These are phyloP conservation scores for Penicillium sp. DNA, from an alignment of 2,329 filamentous ascomycete species.

Conservation along the genomic window DNA sequence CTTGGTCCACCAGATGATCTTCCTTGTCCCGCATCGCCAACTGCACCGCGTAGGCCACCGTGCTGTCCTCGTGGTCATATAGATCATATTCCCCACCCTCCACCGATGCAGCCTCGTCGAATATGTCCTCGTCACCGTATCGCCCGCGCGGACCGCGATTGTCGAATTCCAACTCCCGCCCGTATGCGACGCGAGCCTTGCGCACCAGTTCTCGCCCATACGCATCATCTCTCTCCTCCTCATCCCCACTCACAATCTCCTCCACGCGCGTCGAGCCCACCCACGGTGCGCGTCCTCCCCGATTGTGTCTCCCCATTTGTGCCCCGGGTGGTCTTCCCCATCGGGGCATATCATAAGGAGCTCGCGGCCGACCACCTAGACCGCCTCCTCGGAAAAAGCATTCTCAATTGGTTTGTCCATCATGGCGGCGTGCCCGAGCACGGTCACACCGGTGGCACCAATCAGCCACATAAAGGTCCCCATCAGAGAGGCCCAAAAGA, in stretches of 20 bases:
- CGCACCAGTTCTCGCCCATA: constrained; percentile 28
- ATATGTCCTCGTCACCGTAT: constrained; percentile 43
- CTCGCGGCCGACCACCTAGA: constrained; percentile 99
- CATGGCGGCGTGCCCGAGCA: constrained; percentile 88
- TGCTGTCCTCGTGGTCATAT: constrained; percentile 47
- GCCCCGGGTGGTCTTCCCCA: constrained; percentile 99
- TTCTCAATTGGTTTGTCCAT: constrained; percentile 99
- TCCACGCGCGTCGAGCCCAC: constrained; percentile 40
- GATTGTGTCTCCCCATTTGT: constrained; percentile 56
- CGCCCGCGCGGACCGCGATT: constrained; percentile 32
- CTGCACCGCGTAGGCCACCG: constrained; percentile 44
- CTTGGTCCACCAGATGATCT: constrained; percentile 68
- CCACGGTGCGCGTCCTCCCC: constrained; percentile 51
- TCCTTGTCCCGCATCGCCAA: constrained; percentile 60
- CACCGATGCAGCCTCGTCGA: constrained; percentile 39
- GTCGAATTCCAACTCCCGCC: constrained; percentile 32
- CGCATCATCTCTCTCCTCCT: constrained; percentile 44
- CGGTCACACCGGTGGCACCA: constrained; percentile 87
- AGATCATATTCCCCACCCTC: constrained; percentile 48
- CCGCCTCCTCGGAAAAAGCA: constrained; percentile 99
- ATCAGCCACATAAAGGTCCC: constrained; percentile 88
- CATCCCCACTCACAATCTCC: constrained; percentile 35
- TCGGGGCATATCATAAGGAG: constrained; percentile 84
- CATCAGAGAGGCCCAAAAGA: constrained; percentile 78
- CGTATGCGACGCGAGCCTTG: constrained; percentile 17